Evolutionary conservation across 2,329 filamentous ascomycete species (phyloP).

Genomic region (Sodiomyces alkalinus): DNA sequence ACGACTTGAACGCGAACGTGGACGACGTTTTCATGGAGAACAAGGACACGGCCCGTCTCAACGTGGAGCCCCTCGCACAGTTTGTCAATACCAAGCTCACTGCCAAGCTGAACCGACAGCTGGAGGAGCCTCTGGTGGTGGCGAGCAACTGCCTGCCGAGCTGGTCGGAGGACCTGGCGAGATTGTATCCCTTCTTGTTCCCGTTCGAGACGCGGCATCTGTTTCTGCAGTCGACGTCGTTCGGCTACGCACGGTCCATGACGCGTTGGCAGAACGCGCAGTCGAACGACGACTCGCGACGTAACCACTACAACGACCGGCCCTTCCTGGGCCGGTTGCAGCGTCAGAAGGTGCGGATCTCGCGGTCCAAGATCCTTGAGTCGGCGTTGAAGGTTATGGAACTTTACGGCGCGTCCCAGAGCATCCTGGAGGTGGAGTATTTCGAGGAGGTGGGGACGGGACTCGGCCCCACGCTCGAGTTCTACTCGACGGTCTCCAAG

Average conservation of each 20-base stretch:
- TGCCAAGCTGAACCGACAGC: conserved; percentile 88
- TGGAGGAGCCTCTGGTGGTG: conserved; percentile 93
- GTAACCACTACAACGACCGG: conserved; percentile 76
- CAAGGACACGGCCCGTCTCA: conserved; percentile 53
- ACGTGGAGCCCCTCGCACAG: conserved; percentile 72
- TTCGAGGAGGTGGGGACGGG: conserved; percentile 98
- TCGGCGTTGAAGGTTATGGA: conserved; percentile 99
- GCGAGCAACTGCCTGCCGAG: conserved; percentile 90
- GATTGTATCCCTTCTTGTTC: conserved; percentile 91
- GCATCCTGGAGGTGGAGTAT: conserved; percentile 92
- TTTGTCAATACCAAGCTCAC: conserved; percentile 99
- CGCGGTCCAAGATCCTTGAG: conserved; percentile 83
- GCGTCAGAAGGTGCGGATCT: conserved; percentile 96
- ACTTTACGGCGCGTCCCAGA: conserved; percentile 90
- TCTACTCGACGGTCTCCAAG: conserved; percentile 93
- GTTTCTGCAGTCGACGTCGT: conserved; percentile 94
- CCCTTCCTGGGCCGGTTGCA: conserved; percentile 85
- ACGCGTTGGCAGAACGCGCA: conserved; percentile 91
- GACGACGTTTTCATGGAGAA: conserved; percentile 79
- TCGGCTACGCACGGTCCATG: conserved; percentile 96
- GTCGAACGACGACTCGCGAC: conserved; percentile 61
- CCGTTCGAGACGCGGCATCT: conserved; percentile 95
- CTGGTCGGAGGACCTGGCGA: conserved; percentile 91
- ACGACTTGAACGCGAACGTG: conserved; percentile 83
- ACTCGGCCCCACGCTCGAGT: conserved; percentile 87